Evolutionary conservation across 2,329 filamentous ascomycete species (phyloP).

Genomic region (Apiospora pterosperma): DNA sequence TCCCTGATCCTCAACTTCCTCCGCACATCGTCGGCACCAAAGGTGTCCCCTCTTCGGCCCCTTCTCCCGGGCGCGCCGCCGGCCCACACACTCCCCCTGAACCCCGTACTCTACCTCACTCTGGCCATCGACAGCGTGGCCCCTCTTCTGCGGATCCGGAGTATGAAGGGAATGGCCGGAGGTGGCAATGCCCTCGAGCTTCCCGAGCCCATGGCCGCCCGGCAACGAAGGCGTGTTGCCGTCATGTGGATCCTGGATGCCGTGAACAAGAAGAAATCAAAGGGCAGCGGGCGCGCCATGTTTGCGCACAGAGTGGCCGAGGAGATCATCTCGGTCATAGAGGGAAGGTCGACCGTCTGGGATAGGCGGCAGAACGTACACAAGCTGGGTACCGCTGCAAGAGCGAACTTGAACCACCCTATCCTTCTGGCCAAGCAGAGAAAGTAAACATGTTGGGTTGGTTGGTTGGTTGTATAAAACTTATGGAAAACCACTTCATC

Average conservation of each 20-base stretch:
- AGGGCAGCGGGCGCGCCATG: slow-evolving; percentile 66
- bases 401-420: slow-evolving; percentile 63
- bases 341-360: slow-evolving; percentile 83
- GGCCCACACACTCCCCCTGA: slow-evolving; percentile 75
- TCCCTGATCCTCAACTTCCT: slow-evolving; percentile 77
- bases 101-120: slow-evolving; percentile 85
- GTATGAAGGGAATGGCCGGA: slow-evolving; percentile 74
- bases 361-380: slow-evolving; percentile 75
- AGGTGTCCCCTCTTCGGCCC: slow-evolving; percentile 65
- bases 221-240: slow-evolving; percentile 74
- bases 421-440: slow-evolving; percentile 5
- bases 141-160: slow-evolving; percentile 77
- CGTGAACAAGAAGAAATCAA: slow-evolving; percentile 73
- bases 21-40: slow-evolving; percentile 78
- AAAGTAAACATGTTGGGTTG: background rate
- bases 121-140: slow-evolving; percentile 90
- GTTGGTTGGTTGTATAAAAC: background rate
- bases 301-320: slow-evolving; percentile 78
- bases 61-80: slow-evolving; percentile 76
- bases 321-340: slow-evolving; percentile 82
- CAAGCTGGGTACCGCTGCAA: slow-evolving; percentile 72
- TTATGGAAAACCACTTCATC: background rate
- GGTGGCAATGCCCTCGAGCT: slow-evolving; percentile 83
- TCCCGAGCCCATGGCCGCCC: slow-evolving; percentile 69
- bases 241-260: slow-evolving; percentile 86